Evolutionary conservation across 1,284 basidiomycete genomes (phyloP).

Genomic region (Cystobasidium sp.): DNA sequence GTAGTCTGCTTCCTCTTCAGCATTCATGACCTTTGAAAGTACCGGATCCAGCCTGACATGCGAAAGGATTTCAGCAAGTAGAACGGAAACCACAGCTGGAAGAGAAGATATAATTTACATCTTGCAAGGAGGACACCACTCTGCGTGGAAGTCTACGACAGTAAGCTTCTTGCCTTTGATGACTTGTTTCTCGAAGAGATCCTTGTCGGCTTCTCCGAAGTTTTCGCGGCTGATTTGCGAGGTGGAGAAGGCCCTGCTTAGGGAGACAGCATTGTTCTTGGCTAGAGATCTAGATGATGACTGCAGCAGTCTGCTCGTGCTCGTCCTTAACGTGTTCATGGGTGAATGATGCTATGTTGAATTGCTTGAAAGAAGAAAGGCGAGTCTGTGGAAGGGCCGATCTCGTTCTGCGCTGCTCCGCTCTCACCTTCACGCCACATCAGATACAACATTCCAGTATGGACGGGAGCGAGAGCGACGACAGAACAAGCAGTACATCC

Average conservation of each 20-base stretch:
- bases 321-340: conserved; percentile 21
- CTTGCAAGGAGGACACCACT: conserved; percentile 3
- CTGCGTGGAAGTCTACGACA: conserved; percentile 42
- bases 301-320: conserved; percentile 14
- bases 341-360: background rate
- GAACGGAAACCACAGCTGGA: background rate
- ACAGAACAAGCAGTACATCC: conserved; percentile 14
- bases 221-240: conserved; percentile 6
- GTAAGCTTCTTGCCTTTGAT: conserved; percentile 37
- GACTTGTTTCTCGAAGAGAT: conserved; percentile 30
- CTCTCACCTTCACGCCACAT: conserved; percentile 1
- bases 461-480: conserved; percentile 9
- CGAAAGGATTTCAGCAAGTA: background rate
- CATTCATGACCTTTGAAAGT: conserved; percentile 36
- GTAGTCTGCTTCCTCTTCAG: conserved; percentile 37
- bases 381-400: background rate
- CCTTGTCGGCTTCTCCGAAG: conserved; percentile 32
- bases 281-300: conserved; percentile 11
- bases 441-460: background rate
- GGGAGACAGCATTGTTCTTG: background rate
- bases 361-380: background rate
- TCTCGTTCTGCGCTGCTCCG: background rate
- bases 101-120: background rate
- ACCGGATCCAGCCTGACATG: conserved; percentile 24
- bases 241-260: conserved; percentile 8